Conservation (phyloP, 176 grass and related monocot genomes). For the Oropetium thomaeum region DNA sequence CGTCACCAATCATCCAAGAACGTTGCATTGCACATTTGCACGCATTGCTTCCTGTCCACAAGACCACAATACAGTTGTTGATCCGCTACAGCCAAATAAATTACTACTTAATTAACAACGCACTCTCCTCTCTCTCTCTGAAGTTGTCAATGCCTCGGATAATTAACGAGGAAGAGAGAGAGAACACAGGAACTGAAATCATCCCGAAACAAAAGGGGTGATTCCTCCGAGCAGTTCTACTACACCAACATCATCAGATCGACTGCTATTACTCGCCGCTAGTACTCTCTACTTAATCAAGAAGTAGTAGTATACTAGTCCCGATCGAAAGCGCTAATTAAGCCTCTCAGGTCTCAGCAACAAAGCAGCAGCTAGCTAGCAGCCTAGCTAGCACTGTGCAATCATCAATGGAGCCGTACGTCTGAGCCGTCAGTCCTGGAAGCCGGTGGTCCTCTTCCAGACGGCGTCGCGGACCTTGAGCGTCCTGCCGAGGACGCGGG, state of each 20-base stretch:
- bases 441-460: slow-evolving; percentile 86
- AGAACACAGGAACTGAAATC: background rate
- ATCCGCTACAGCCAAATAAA: background rate
- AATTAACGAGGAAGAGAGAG: no score
- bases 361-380: background rate
- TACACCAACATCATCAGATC: background rate
- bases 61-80: no score
- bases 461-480: slow-evolving; percentile 93
- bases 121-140: background rate
- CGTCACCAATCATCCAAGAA: no score
- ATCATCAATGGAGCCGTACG: background rate
- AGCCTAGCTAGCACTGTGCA: no score
- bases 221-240: background rate
- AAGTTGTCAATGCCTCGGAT: background rate
- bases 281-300: background rate
- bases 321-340: background rate
- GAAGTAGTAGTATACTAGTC: no score
- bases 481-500: slow-evolving; percentile 59
- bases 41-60: background rate
- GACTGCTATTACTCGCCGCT: background rate
- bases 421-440: slow-evolving; percentile 52
- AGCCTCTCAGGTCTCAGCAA: no score
- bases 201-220: background rate
- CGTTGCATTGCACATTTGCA: no score
- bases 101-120: background rate